Evolutionary conservation across 345 rosid species (phyloP).

Genomic region (Ceriops zippeliana): DNA sequence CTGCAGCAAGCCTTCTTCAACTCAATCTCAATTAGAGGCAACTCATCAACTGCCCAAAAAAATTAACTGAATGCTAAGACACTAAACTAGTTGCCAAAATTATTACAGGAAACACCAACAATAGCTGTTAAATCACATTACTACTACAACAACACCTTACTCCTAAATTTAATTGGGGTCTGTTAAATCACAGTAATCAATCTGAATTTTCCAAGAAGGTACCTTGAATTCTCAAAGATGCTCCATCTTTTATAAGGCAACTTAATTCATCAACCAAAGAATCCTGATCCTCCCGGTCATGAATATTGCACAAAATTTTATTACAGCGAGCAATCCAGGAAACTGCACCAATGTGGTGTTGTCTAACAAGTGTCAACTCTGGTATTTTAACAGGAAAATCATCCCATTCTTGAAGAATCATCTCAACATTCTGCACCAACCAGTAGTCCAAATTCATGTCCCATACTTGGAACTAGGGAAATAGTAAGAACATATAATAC

Average conservation of each 20-base stretch:
- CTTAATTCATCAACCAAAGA: conserved; percentile 58
- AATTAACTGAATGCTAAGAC: conserved; percentile 8
- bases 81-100: conserved; percentile 7
- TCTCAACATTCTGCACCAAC: conserved; percentile 54
- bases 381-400: conserved; percentile 48
- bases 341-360: conserved; percentile 47
- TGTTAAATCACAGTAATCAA: conserved; percentile 2
- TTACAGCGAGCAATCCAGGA: conserved; percentile 58
- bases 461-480: conserved; percentile 6
- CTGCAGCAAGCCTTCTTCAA: conserved; percentile 84
- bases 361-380: conserved; percentile 71
- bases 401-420: conserved; percentile 51
- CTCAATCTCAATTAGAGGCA: conserved; percentile 69
- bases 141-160: too few species aligned
- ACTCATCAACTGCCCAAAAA: conserved; percentile 54
- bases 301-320: conserved; percentile 42
- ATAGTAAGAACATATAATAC: conserved; percentile 3
- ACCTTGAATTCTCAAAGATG: conserved; percentile 72
- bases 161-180: too few species aligned
- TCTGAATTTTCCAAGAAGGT: conserved; percentile 9
- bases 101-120: conserved; percentile 5
- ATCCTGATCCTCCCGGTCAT: conserved; percentile 55
- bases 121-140: conserved; percentile 1
- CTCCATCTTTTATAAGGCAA: conserved; percentile 55
- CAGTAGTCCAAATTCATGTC: conserved; percentile 15